A percentile compares a stretch with the other conserved stretches of the same genome.
These are phyloP conservation scores for Thinopyrum obtusiflorum DNA, from an alignment of 202 grass and related monocot genomes.

Conservation along the genomic window DNA sequence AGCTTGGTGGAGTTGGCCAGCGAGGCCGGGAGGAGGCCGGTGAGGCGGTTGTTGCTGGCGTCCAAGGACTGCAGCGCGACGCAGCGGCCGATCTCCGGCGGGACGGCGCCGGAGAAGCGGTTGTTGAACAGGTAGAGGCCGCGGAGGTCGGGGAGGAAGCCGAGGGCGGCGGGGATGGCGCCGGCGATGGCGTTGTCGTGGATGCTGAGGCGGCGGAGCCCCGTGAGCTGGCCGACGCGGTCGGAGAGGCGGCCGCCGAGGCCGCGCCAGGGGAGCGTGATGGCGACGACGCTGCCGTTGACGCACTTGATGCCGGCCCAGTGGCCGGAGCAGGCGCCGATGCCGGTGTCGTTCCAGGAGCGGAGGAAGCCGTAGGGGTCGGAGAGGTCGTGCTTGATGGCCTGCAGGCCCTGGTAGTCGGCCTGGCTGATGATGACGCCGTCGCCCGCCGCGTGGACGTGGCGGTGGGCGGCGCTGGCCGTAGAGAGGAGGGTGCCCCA, in stretches of 20 bases:
- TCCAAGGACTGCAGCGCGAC: conserved; percentile 50
- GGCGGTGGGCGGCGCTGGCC: not conserved
- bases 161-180: conserved; percentile 38
- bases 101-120: conserved; percentile 66
- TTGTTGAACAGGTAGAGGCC: conserved; percentile 92
- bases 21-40: conserved; percentile 41
- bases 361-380: conserved; percentile 57
- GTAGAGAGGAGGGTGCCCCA: not conserved
- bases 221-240: conserved; percentile 53
- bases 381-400: conserved; percentile 56
- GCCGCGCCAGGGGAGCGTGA: conserved; percentile 63
- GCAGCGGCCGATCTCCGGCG: conserved; percentile 49
- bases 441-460: conserved; percentile 21
- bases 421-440: conserved; percentile 68
- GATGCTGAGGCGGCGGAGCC: conserved; percentile 60
- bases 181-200: conserved; percentile 71
- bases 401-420: conserved; percentile 71
- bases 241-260: conserved; percentile 52
- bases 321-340: conserved; percentile 62
- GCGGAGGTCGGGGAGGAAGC: conserved; percentile 58
- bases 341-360: conserved; percentile 73
- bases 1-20: conserved; percentile 62
- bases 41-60: conserved; percentile 59
- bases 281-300: conserved; percentile 64
- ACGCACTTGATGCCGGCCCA: conserved; percentile 87